A percentile compares a stretch with the other conserved stretches of the same genome.
These are phyloP conservation scores for Boletus tomentosulus DNA, from an alignment of 768 basidiomycete genomes.

Conservation along the genomic window DNA sequence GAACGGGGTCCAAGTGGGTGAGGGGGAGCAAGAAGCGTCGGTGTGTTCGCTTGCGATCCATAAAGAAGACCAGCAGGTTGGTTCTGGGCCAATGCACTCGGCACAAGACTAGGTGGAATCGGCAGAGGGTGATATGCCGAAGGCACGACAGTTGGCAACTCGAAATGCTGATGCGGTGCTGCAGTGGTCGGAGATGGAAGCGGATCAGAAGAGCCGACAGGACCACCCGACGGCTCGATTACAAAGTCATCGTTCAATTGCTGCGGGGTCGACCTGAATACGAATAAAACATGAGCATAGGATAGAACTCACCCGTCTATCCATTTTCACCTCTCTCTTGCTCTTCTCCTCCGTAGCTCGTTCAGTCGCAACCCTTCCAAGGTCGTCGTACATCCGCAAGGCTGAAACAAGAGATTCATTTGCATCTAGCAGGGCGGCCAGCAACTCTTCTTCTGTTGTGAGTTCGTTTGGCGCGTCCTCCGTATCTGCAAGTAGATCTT, in stretches of 20 bases:
- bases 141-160: constrained; percentile 28
- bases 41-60: constrained; percentile 26
- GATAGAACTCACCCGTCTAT: constrained; percentile 51
- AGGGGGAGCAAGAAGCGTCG: constrained; percentile 54
- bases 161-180: constrained; percentile 31
- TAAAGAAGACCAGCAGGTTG: constrained; percentile 16
- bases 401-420: constrained; percentile 69
- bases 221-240: constrained; percentile 16
- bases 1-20: constrained; percentile 73
- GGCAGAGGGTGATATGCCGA: constrained; percentile 36
- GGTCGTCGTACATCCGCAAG: constrained; percentile 72
- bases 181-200: constrained; percentile 21
- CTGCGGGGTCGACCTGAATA: constrained; percentile 7
- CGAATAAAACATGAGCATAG: constrained; percentile 15
- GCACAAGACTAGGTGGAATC: constrained; percentile 29
- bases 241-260: constrained; percentile 24
- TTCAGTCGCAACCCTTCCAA: constrained; percentile 60
- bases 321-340: constrained; percentile 61
- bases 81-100: constrained; percentile 12
- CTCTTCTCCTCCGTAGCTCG: constrained; percentile 62
- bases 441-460: constrained; percentile 71
- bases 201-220: constrained; percentile 27
- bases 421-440: constrained; percentile 68
- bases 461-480: constrained; percentile 38
- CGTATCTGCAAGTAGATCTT: constrained; percentile 21